Conservation (phyloP, 208 protist genomes). For the Acanthamoeba divionensis region DNA sequence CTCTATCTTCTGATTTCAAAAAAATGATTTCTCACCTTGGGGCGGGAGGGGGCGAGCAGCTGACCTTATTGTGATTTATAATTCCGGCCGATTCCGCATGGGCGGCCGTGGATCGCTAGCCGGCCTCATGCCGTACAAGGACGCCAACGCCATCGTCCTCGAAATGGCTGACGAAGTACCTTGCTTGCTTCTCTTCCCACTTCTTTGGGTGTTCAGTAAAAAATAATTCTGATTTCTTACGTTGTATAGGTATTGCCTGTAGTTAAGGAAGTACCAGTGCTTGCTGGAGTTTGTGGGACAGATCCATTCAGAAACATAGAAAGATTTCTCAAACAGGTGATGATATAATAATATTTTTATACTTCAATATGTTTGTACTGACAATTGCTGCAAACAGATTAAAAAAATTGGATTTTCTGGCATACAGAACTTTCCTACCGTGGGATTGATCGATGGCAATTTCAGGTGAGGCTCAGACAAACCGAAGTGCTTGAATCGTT, state of each 20-base stretch:
- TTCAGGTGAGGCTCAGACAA: slow-evolving; percentile 33
- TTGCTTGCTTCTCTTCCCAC: background rate
- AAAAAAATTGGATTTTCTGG: slow-evolving; percentile 34
- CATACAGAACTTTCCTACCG: slow-evolving; percentile 48
- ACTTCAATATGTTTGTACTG: background rate
- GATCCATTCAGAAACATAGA: slow-evolving; percentile 43
- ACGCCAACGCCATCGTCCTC: slow-evolving; percentile 30
- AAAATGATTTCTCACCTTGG: background rate
- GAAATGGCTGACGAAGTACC: slow-evolving; percentile 43
- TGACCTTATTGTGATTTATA: slow-evolving; percentile 43
- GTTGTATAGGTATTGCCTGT: background rate
- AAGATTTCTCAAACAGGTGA: background rate
- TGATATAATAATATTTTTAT: too few species aligned
- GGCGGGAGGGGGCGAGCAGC: background rate
- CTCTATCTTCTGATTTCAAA: background rate
- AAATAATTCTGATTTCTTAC: background rate
- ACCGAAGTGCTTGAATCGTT: too few species aligned
- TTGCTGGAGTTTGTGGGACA: background rate
- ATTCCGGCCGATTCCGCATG: slow-evolving; percentile 40
- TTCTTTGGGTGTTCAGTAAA: background rate
- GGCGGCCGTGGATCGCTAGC: slow-evolving; percentile 11
- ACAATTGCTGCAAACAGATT: background rate
- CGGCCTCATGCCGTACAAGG: slow-evolving; percentile 43
- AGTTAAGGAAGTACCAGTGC: slow-evolving; percentile 18
- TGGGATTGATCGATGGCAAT: slow-evolving; percentile 43